phyloP scores from a whole-genome alignment of 2,329 filamentous ascomycete genomes.

The Colletotrichum liaoningense region DNA sequence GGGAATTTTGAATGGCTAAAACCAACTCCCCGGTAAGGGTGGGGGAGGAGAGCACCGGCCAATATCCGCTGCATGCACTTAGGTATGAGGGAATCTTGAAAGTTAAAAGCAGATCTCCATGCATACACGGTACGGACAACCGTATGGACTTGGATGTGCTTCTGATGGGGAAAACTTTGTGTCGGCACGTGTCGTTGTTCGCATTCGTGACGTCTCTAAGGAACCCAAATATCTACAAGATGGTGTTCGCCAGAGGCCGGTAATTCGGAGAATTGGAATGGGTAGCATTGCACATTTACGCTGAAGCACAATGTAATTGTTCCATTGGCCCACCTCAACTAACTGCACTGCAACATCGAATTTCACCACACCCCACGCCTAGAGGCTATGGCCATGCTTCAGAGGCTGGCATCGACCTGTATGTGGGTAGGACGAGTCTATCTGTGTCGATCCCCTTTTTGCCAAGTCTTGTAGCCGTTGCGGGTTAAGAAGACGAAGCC shows the following conservation, averaged over 20 bases:
- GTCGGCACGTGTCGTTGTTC: too few species aligned
- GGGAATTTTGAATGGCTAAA: background rate
- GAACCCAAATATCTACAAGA: too few species aligned
- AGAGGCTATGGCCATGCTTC: background rate
- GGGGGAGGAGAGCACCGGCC: background rate
- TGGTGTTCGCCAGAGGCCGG: too few species aligned
- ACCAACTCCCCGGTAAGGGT: too few species aligned
- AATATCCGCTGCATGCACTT: background rate
- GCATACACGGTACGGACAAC: background rate
- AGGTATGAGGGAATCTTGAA: background rate
- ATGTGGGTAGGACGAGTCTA: too few species aligned
- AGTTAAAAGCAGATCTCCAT: background rate
- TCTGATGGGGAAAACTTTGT: too few species aligned
- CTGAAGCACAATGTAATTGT: background rate
- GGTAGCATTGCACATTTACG: too few species aligned
- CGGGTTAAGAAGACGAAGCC: background rate
- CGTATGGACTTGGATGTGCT: background rate
- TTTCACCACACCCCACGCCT: background rate
- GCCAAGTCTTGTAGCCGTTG: background rate
- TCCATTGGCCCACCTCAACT: background rate
- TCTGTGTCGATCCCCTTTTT: too few species aligned
- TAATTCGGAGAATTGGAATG: too few species aligned
- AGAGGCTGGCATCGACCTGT: background rate
- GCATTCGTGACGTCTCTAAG: too few species aligned
- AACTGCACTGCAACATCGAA: background rate